Percentiles rank a stretch among this genome's conserved stretches.
These are phyloP conservation scores for Clavulina sp. DNA, from an alignment of 768 basidiomycete species.

Conservation along the genomic window DNA sequence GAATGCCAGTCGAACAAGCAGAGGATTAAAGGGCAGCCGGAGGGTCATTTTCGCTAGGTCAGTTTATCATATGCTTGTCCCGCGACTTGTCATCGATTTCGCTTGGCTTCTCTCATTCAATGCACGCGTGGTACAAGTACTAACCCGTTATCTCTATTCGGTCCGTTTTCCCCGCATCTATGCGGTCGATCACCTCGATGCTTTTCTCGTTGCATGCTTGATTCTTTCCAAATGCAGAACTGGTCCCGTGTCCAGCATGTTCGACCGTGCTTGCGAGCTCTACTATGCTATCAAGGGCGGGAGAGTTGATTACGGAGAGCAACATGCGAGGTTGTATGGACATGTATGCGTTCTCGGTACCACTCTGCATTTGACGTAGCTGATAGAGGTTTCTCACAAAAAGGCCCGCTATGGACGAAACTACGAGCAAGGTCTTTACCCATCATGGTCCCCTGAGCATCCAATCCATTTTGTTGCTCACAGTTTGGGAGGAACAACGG, in stretches of 20 bases:
- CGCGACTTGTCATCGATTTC: slow-evolving; percentile 10
- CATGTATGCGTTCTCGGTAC: too few species aligned
- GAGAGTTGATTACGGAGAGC: slow-evolving; percentile 31
- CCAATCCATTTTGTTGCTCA: background rate
- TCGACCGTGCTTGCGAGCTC: slow-evolving; percentile 35
- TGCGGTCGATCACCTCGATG: too few species aligned
- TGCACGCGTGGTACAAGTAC: too few species aligned
- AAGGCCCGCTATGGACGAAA: background rate
- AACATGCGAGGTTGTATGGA: slow-evolving; percentile 23
- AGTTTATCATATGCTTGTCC: slow-evolving; percentile 13
- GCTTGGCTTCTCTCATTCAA: background rate
- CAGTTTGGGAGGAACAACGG: background rate
- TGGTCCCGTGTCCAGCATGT: slow-evolving; percentile 34
- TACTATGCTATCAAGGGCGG: slow-evolving; percentile 31
- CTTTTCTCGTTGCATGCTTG: too few species aligned
- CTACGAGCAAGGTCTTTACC: background rate
- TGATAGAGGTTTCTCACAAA: too few species aligned
- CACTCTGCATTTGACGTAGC: too few species aligned
- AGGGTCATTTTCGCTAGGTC: slow-evolving; percentile 20
- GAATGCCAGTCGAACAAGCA: slow-evolving; percentile 14
- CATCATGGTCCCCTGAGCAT: background rate
- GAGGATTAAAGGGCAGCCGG: slow-evolving; percentile 8
- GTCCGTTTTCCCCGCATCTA: too few species aligned
- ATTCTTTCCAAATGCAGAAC: slow-evolving; percentile 18
- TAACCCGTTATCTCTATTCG: too few species aligned